A percentile compares a stretch with the other conserved stretches of the same genome.
Evolutionary conservation across 192 early-diverging fungal species (phyloP).

Genomic region (Linnemannia hyalina): DNA sequence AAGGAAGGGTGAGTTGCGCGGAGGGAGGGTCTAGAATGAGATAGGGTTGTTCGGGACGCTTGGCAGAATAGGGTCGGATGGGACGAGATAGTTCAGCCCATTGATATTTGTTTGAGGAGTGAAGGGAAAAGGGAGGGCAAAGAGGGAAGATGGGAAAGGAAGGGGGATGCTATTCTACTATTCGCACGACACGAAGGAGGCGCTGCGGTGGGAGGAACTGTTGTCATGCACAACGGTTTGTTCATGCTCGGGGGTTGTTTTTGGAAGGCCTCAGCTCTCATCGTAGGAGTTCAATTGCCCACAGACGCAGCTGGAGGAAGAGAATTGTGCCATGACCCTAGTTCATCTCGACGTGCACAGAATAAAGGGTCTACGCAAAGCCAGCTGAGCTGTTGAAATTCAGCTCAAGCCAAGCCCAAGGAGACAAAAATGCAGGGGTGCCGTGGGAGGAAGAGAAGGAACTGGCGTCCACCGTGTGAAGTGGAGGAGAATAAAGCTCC

Average conservation of each 20-base stretch:
- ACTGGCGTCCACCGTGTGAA: not conserved
- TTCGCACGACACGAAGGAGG: not conserved
- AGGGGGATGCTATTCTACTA: not conserved
- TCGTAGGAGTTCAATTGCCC: not conserved
- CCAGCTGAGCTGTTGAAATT: not conserved
- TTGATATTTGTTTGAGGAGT: not conserved
- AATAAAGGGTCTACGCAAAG: not conserved
- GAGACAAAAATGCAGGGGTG: not conserved
- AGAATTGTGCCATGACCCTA: not conserved
- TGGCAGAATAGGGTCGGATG: not conserved
- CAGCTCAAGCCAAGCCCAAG: not conserved
- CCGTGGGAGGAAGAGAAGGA: not conserved
- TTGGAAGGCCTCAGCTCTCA: not conserved
- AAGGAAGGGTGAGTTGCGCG: not conserved
- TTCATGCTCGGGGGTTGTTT: not conserved
- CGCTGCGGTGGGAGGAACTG: not conserved
- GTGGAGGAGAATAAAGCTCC: not conserved
- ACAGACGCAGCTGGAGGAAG: not conserved
- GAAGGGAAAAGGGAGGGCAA: not conserved
- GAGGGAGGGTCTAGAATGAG: constrained; percentile 5
- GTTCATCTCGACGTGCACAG: not conserved
- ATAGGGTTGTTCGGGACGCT: not conserved
- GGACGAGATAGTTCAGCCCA: not conserved
- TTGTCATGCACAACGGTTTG: not conserved
- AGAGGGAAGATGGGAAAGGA: not conserved